phyloP scores from a whole-genome alignment of 345 rosid species.

The Punica granatum region DNA sequence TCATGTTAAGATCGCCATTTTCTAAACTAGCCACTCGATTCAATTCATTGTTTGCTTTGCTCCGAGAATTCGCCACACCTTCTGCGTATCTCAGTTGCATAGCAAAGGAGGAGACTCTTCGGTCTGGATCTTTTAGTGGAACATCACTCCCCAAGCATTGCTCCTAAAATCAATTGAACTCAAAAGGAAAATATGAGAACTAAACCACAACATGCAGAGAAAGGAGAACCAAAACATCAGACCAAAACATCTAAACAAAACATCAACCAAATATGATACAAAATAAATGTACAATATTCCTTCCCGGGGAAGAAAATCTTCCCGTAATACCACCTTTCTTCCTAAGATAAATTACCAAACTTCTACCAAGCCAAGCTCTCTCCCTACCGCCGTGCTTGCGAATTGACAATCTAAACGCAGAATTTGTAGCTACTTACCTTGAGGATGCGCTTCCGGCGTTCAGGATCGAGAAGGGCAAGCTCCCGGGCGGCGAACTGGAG shows the following conservation, averaged over 20 bases:
- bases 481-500: slow-evolving; percentile 61
- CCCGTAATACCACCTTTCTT: neutral
- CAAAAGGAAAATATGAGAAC: neutral
- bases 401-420: neutral
- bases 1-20: slow-evolving; percentile 10
- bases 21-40: slow-evolving; percentile 11
- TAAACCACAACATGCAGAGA: neutral
- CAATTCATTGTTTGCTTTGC: slow-evolving; percentile 4
- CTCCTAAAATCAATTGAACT: slow-evolving; percentile 30
- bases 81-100: slow-evolving; percentile 49
- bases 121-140: slow-evolving; percentile 63
- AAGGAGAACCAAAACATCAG: neutral
- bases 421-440: slow-evolving; percentile 31
- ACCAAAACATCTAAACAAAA: too few relatives aligned
- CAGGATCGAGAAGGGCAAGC: slow-evolving; percentile 58
- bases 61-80: slow-evolving; percentile 22
- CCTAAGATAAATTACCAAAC: neutral
- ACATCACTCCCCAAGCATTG: slow-evolving; percentile 80
- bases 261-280: too few relatives aligned
- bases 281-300: too few relatives aligned
- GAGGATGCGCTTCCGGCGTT: slow-evolving; percentile 46
- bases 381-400: neutral
- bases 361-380: neutral
- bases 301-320: too few relatives aligned
- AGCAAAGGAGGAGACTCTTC: slow-evolving; percentile 76